Evolutionary conservation across 164 flowering plant species (phyloP), one percentile per base, ranked within the genome.

Genomic region (Stephania yunnanensis): DNA sequence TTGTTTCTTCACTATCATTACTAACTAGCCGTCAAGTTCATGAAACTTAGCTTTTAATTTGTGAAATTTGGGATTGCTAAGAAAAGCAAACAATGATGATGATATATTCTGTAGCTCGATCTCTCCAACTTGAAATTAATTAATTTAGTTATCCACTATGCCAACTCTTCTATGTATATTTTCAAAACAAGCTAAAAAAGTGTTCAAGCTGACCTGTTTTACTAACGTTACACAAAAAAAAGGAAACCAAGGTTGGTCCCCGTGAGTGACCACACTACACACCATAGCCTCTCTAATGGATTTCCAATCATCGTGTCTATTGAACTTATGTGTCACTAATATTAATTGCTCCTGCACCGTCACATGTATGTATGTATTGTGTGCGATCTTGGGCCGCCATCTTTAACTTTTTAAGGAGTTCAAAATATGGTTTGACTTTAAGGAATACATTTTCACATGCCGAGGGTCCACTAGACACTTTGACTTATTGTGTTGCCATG

Each of bases 151-250:
- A 36, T 36, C 13, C 0, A 1, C 53, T 61, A 6, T 9, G 22
- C 65, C 65, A 61, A 6, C 17, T 46, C 7, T 3, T 46, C 31
- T 46, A 13, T 70, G 3, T 46, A 13, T 70, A n/a, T 67, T 67
- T 36, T 67, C n/a, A 67, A 30, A 67, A 29, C 50, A 50, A 71
- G 44, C 15, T 50, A 52, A 52, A 22, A 48, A 48, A 44, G 10
- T 17, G 15, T 20, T 5, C 30, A 25, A 25, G 36, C 63, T 71
- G 73, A 71, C 73, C 20, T 50, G 73, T 48, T 29, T 48, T 67
- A 46, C 52, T 50, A 71, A 71, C 73, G 73, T 71, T 71, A 30
- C 11, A 71, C 42, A 71, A 71, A 70, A 46, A 46, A 36, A 36
- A 10, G 31, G 20, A 30, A 55, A 55, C 63, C 63, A 5, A 55